These are phyloP conservation scores for Vigna angularis DNA, from an alignment of 306 rosid genomes.

Conservation along the genomic window DNA sequence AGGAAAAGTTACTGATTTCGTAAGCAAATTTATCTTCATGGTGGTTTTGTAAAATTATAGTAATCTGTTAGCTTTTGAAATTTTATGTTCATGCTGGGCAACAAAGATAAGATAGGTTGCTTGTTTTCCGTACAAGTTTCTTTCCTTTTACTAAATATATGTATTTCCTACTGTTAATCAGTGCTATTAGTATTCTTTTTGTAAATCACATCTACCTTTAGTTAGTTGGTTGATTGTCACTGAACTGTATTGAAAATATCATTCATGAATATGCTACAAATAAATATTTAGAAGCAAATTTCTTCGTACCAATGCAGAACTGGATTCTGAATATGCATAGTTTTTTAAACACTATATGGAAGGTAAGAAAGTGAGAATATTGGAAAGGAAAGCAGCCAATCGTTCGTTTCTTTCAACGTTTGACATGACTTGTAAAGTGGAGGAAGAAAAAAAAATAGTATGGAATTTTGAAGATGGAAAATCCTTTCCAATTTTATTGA, in stretches of 20 bases:
- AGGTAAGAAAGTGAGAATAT: no score
- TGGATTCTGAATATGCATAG: neutral
- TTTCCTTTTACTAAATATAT: neutral
- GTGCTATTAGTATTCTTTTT: neutral
- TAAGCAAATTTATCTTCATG: slow-evolving; percentile 17
- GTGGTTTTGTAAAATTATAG: slow-evolving; percentile 35
- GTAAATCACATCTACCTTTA: neutral
- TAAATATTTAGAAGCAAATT: neutral
- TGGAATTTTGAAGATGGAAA: no score
- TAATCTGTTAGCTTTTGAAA: neutral
- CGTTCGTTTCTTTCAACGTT: no score
- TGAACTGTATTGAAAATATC: neutral
- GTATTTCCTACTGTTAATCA: neutral
- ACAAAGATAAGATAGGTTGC: neutral
- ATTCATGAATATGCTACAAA: neutral
- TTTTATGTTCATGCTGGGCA: neutral
- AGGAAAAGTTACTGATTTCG: slow-evolving; percentile 56
- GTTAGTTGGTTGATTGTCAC: neutral
- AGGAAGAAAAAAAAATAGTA: no score
- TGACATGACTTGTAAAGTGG: no score
- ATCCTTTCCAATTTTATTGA: no score
- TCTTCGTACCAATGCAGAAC: neutral
- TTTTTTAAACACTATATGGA: no score
- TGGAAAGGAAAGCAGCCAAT: no score
- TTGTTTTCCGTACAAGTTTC: neutral